Conservation (phyloP, 768 basidiomycete species). For the Amanita jacksonii region DNA sequence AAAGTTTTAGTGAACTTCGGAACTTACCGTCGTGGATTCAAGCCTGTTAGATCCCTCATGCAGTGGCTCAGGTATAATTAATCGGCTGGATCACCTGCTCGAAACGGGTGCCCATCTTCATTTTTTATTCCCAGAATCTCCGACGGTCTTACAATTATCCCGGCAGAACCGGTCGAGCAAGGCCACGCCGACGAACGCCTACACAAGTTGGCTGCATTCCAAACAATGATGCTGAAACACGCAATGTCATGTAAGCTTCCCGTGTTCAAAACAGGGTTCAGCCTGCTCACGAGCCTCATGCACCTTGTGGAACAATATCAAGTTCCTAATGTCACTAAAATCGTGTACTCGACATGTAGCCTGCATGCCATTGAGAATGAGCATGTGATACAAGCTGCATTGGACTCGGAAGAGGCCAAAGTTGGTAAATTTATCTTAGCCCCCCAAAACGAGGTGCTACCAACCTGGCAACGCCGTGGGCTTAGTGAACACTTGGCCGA, state of each 20-base stretch:
- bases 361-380: slow-evolving; percentile 90
- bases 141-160: slow-evolving; percentile 4
- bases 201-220: slow-evolving; percentile 78
- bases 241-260: slow-evolving; percentile 80
- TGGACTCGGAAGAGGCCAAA: slow-evolving; percentile 62
- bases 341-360: slow-evolving; percentile 98
- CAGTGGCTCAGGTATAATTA: slow-evolving; percentile 89
- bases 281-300: slow-evolving; percentile 2
- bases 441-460: slow-evolving; percentile 54
- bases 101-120: slow-evolving; percentile 46
- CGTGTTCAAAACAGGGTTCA: slow-evolving; percentile 6
- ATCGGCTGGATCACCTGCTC: slow-evolving; percentile 77
- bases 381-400: slow-evolving; percentile 69
- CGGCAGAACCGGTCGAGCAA: slow-evolving; percentile 49
- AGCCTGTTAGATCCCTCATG: slow-evolving; percentile 92
- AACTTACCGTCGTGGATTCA: slow-evolving; percentile 19
- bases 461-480: slow-evolving; percentile 79
- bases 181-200: slow-evolving; percentile 59
- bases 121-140: slow-evolving; percentile 3
- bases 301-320: slow-evolving; percentile 10
- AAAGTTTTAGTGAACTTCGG: neutral
- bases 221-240: slow-evolving; percentile 84
- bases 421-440: slow-evolving; percentile 60
- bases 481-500: slow-evolving; percentile 50
- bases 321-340: slow-evolving; percentile 72